Evolutionary conservation across 2,329 filamentous ascomycete species (phyloP).

Genomic region (Lithohypha guttulata): DNA sequence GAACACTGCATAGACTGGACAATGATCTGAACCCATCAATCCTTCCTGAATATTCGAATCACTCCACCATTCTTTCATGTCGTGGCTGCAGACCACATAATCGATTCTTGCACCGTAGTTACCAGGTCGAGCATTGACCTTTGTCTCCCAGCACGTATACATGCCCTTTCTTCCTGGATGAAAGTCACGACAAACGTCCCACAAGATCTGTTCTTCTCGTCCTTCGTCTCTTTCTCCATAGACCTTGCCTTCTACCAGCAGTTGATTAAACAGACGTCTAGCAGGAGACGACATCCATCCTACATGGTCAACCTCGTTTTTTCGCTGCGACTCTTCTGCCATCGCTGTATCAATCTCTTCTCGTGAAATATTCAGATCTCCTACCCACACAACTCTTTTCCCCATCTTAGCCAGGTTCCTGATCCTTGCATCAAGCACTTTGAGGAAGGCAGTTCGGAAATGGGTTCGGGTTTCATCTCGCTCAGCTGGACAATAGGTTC

Average conservation of each 20-base stretch:
- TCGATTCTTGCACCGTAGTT: conserved; percentile 92
- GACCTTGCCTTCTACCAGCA: conserved; percentile 64
- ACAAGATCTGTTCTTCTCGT: conserved; percentile 60
- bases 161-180: conserved; percentile 73
- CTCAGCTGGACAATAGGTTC: conserved; percentile 83
- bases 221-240: conserved; percentile 56
- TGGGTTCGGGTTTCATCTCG: conserved; percentile 73
- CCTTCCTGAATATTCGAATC: conserved; percentile 85
- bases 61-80: conserved; percentile 69
- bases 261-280: conserved; percentile 71
- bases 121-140: conserved; percentile 85
- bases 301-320: conserved; percentile 55
- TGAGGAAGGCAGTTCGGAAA: conserved; percentile 71
- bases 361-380: conserved; percentile 73
- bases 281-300: conserved; percentile 64
- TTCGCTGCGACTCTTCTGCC: conserved; percentile 58
- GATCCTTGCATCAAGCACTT: conserved; percentile 68
- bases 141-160: conserved; percentile 97
- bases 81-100: conserved; percentile 73
- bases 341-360: conserved; percentile 66
- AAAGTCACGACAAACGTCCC: conserved; percentile 74
- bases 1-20: conserved; percentile 73
- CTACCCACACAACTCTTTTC: conserved; percentile 74
- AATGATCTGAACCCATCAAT: conserved; percentile 89
- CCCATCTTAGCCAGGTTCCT: conserved; percentile 71